Evolutionary conservation across 805 yeast species (phyloP), one percentile per base, ranked within the genome.

Genomic region (Starmera caribaea): DNA sequence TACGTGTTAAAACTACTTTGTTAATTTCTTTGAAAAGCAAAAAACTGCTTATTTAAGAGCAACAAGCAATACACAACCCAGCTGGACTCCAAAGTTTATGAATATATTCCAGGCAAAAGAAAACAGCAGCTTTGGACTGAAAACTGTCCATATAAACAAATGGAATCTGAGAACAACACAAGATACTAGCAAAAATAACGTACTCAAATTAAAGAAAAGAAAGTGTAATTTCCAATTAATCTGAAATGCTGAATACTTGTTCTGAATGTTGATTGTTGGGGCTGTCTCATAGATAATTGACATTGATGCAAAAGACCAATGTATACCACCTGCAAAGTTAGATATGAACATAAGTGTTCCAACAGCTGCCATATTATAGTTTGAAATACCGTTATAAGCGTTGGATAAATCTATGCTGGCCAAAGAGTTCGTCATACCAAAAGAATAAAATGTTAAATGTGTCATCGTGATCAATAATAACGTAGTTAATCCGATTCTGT

Each of bases 131-230:
- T 89, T 90, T 1, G 98, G 98, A 38, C 95, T 84, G 63, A 92
- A 92, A 8, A 92, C 98, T 2, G 97, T 89, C 98, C 98, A 92
- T 9, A 92, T 83, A 56, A 92, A 92, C 41, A 92, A 66, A 58
- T 92, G 98, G 53, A 80, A 83, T 48, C 95, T 69, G 48, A 89
- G 68, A 16, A 73, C 66, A 38, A 71, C 69, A 57, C 97, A 92
- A 12, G 96, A 81, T 0, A 65, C 62, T 34, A 84, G 55, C 38
- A 87, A 69, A 34, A 73, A 71, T 3, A 74, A 49, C 2, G 84
- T 81, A 9, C 79, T 65, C 1, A 79, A 46, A 2, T 81, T 63
- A 55, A 82, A 83, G 51, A 80, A 83, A 1, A 71, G 34, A 5
- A 41, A 27, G 16, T 45, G 45, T 2, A 41, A 26, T 3, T 42